Percentiles rank a stretch among this genome's conserved stretches.
Evolutionary conservation across 768 basidiomycete genomes (phyloP).

Genomic region (Serpula lacrymans): DNA sequence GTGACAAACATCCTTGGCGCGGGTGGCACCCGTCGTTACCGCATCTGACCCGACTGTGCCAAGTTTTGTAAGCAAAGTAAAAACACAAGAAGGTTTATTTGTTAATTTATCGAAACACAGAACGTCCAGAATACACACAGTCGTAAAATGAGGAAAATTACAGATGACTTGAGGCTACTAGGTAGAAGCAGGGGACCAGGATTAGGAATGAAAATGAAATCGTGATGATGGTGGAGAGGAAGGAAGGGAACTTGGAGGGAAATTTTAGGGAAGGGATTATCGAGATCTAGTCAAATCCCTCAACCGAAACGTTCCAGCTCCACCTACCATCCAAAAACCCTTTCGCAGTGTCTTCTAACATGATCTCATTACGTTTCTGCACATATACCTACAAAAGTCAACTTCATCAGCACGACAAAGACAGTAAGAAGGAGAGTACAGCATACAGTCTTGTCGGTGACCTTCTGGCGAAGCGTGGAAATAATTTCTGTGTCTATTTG

Average conservation of each 20-base stretch:
- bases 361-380: constrained; percentile 93
- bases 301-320: constrained; percentile 73
- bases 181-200: too few species aligned
- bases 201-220: too few species aligned
- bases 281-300: constrained; percentile 62
- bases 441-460: constrained; percentile 91
- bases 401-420: background rate
- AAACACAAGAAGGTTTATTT: too few species aligned
- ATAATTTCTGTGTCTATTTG: constrained; percentile 86
- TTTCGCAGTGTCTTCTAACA: constrained; percentile 90
- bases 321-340: constrained; percentile 86
- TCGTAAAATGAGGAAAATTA: too few species aligned
- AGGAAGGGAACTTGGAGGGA: background rate
- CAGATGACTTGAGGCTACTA: too few species aligned
- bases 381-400: constrained; percentile 67
- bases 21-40: too few species aligned
- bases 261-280: background rate
- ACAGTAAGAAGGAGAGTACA: constrained; percentile 2
- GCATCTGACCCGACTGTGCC: too few species aligned
- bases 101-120: too few species aligned
- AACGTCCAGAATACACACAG: too few species aligned
- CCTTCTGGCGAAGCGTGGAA: constrained; percentile 78
- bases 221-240: background rate
- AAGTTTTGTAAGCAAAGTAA: too few species aligned
- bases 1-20: too few species aligned